A percentile compares a stretch with the other conserved stretches of the same genome.
These are phyloP conservation scores for Flaveria linearis DNA, from an alignment of 129 eudicot genomes.

Conservation along the genomic window DNA sequence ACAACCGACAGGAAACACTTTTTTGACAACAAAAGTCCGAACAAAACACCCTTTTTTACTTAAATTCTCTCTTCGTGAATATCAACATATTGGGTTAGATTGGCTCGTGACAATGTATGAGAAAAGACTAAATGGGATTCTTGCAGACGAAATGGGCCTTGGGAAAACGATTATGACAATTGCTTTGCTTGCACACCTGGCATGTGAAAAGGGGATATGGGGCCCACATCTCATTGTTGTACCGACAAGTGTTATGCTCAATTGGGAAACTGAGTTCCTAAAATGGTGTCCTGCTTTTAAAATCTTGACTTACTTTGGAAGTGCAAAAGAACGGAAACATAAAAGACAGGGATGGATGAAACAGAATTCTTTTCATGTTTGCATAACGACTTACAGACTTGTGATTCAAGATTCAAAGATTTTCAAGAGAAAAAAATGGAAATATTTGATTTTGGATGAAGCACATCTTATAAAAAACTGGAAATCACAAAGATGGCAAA, in stretches of 20 bases:
- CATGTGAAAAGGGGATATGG: constrained; percentile 99
- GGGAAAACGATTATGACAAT: constrained; percentile 99
- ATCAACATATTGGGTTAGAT: constrained; percentile 96
- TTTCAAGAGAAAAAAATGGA: constrained; percentile 98
- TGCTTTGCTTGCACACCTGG: constrained; percentile 93
- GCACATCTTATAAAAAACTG: constrained; percentile 97
- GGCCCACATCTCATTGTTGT: constrained; percentile 99
- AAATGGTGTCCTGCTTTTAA: constrained; percentile 99
- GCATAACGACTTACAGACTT: constrained; percentile 92
- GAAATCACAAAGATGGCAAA: constrained; percentile 99
- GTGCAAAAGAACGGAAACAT: constrained; percentile 87
- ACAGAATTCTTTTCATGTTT: constrained; percentile 82
- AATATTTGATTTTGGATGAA: constrained; percentile 91
- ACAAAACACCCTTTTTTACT: constrained; percentile 89
- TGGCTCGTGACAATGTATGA: constrained; percentile 99
- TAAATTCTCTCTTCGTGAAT: constrained; percentile 92
- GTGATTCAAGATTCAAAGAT: constrained; percentile 95
- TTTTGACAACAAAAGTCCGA: constrained; percentile 85
- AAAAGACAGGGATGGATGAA: constrained; percentile 99
- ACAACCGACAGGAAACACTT: constrained; percentile 96
- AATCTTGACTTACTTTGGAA: constrained; percentile 94
- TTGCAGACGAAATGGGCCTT: constrained; percentile 99
- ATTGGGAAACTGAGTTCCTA: constrained; percentile 99
- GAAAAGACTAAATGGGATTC: constrained; percentile 86
- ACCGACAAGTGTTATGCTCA: constrained; percentile 99